These are phyloP conservation scores for Cardiospermum halicacabum DNA, from an alignment of 345 rosid genomes.

Conservation along the genomic window DNA sequence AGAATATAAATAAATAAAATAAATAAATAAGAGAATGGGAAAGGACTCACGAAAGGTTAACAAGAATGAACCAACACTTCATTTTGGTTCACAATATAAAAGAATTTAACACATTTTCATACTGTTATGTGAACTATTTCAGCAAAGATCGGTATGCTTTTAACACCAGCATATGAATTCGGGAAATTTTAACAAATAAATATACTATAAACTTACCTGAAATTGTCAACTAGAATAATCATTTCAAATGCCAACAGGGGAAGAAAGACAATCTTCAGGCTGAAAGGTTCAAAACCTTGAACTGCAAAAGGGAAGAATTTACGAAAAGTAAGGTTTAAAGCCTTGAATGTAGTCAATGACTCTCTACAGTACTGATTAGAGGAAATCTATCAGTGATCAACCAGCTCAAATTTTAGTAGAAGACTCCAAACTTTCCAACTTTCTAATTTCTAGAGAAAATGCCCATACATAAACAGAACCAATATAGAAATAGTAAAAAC, in stretches of 20 bases:
- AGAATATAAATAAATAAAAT: background rate
- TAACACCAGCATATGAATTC: background rate
- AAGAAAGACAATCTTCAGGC: conserved; percentile 87
- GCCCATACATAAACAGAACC: background rate
- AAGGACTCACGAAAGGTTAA: background rate
- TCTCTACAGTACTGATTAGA: background rate
- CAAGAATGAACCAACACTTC: background rate
- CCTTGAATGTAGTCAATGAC: background rate
- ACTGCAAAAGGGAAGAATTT: conserved; percentile 28
- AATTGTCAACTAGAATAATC: conserved; percentile 74
- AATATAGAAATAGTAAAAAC: background rate
- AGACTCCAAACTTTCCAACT: background rate
- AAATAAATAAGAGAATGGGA: background rate
- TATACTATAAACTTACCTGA: conserved; percentile 48
- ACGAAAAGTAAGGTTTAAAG: conserved; percentile 11
- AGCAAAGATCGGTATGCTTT: background rate
- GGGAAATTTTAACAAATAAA: background rate
- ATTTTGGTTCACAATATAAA: background rate
- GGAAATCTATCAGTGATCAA: background rate
- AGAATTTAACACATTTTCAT: background rate
- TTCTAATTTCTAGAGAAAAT: background rate
- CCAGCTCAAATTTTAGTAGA: background rate
- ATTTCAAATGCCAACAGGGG: conserved; percentile 79
- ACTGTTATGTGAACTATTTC: background rate
- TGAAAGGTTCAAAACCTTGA: conserved; percentile 53